Conservation (phyloP, 176 grass and related monocot genomes). For the Aegilops umbellulata region DNA sequence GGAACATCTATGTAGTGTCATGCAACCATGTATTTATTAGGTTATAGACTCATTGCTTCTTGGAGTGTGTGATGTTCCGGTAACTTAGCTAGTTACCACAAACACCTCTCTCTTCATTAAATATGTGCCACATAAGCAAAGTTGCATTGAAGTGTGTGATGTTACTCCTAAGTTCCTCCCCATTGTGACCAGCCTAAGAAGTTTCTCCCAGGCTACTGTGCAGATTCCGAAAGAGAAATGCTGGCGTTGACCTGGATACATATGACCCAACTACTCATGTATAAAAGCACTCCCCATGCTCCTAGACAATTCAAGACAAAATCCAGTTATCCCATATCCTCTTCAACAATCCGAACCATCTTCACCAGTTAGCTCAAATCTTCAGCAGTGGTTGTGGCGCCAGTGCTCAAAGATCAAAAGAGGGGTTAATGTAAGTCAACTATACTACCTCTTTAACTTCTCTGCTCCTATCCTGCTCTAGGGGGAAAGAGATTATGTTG, state of each 20-base stretch:
- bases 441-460: neutral
- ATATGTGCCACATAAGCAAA: too few relatives aligned
- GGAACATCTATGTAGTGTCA: too few relatives aligned
- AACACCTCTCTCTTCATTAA: too few relatives aligned
- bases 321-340: neutral
- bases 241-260: slow-evolving; percentile 15
- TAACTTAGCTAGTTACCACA: too few relatives aligned
- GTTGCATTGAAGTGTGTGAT: too few relatives aligned
- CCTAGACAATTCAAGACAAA: slow-evolving; percentile 11
- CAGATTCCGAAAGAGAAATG: slow-evolving; percentile 13
- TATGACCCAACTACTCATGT: slow-evolving; percentile 6
- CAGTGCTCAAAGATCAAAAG: neutral
- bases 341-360: neutral
- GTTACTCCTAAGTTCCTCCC: too few relatives aligned
- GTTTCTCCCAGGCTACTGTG: neutral
- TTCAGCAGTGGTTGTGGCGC: neutral
- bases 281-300: slow-evolving; percentile 28
- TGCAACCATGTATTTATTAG: too few relatives aligned
- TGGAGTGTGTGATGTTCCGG: too few relatives aligned
- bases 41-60: too few relatives aligned
- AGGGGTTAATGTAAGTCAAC: slow-evolving; percentile 24
- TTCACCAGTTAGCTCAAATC: neutral
- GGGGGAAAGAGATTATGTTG: neutral
- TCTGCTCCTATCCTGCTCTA: neutral
- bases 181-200: too few relatives aligned